Percentiles rank a stretch among this genome's conserved stretches.
phyloP scores from a whole-genome alignment of 2,329 filamentous ascomycete genomes.

The Macrophomina tecta region DNA sequence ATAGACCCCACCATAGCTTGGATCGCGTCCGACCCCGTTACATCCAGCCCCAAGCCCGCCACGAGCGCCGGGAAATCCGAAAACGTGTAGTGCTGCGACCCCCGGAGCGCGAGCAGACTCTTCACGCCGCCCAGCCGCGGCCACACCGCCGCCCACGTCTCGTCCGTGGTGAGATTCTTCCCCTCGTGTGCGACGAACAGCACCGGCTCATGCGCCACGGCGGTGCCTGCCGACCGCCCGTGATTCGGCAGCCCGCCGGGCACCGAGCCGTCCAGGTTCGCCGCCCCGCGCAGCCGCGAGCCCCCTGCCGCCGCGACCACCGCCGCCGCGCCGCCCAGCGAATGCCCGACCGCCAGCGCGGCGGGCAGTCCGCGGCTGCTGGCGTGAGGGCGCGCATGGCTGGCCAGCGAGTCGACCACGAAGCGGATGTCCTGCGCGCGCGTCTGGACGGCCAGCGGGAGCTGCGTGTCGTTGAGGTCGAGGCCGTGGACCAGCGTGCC shows the following conservation, averaged over 20 bases:
- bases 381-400: not conserved
- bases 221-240: not conserved
- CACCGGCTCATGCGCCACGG: not conserved
- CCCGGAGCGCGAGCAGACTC: not conserved
- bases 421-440: not conserved
- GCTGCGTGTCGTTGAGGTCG: not conserved
- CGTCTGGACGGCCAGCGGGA: not conserved
- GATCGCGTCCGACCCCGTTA: not conserved
- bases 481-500: constrained; percentile 29
- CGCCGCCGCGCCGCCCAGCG: not conserved
- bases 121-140: not conserved
- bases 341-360: not conserved
- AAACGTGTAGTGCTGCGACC: not conserved
- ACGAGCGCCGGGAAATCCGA: not conserved
- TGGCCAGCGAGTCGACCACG: not conserved
- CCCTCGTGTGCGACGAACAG: not conserved
- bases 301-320: not conserved
- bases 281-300: not conserved
- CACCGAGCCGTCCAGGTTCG: not conserved
- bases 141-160: not conserved
- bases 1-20: not conserved
- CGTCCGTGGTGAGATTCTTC: not conserved
- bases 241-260: not conserved
- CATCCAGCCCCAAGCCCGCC: not conserved
- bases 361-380: not conserved